Percentiles rank a stretch among this genome's conserved stretches.
phyloP scores from a whole-genome alignment of 495 filamentous ascomycete species.

The Penicillium macrosclerotiorum region DNA sequence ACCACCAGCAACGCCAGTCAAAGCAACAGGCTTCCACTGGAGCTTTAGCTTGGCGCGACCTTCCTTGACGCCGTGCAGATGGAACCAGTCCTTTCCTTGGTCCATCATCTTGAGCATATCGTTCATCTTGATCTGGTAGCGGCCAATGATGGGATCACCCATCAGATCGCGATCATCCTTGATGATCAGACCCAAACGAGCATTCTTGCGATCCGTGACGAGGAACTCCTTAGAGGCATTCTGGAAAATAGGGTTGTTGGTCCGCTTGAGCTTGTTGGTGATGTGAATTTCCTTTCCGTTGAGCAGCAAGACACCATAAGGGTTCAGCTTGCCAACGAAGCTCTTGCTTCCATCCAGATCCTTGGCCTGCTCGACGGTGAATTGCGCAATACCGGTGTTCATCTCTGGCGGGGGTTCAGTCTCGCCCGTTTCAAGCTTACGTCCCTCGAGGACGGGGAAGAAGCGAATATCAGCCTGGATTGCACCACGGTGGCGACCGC shows the following conservation, averaged over 20 bases:
- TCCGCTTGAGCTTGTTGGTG: constrained; percentile 88
- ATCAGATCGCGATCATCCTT: constrained; percentile 89
- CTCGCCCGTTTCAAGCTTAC: constrained; percentile 71
- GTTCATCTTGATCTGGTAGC: constrained; percentile 89
- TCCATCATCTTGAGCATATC: constrained; percentile 89
- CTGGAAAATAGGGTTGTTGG: constrained; percentile 93
- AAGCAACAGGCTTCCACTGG: constrained; percentile 90
- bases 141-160: constrained; percentile 81
- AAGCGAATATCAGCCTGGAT: constrained; percentile 83
- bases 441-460: constrained; percentile 84
- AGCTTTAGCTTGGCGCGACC: constrained; percentile 85
- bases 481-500: constrained; percentile 78
- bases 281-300: constrained; percentile 85
- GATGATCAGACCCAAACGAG: constrained; percentile 84
- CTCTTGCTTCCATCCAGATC: constrained; percentile 90
- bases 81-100: constrained; percentile 96
- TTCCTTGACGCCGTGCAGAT: constrained; percentile 74
- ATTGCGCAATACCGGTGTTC: constrained; percentile 87
- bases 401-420: constrained; percentile 78
- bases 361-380: constrained; percentile 93
- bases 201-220: constrained; percentile 86
- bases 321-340: constrained; percentile 82
- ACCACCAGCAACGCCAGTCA: constrained; percentile 72
- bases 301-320: constrained; percentile 81
- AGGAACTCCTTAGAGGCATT: constrained; percentile 88